Base-by-base conservation (phyloP, 352 stramenopile species). In the Pythium sp. region DNA sequence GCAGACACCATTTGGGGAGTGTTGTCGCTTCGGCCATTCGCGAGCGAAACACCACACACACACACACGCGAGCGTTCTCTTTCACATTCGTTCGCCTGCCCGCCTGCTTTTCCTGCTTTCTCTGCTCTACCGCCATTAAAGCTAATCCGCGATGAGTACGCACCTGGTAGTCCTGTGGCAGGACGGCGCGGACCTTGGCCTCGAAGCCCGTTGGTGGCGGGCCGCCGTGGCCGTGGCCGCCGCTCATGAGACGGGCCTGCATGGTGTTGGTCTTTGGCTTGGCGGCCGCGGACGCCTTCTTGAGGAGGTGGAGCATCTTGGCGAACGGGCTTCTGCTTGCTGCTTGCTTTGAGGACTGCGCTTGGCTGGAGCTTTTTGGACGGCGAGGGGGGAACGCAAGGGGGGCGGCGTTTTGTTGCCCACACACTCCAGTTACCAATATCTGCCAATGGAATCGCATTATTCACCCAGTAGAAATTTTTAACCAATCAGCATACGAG, bases 121-220 rank as follows among this genome's bases (percentile, higher is more conserved):
- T 43, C 55, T 36, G 1, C 1, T 2, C 30, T 60, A 20, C 20
- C n/a, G 56, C 9, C 38, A 20, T 47, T 7, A n/a, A 58, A 15
- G 14, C 49, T 20, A 46, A 49, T 58, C 24, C 49, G 7, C 4
- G 43, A n/a, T 28, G 26, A 49, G 1, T 1, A 66, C 80, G 70
- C 78, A 95, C 88, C 75, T 95, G 84, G 80, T 95, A 91, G 77
- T 95, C 85, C 69, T 95, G 62, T 46, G 88, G 88, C 68, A 95
- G 79, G 65, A 91, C 86, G 55, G 83, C 79, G 81, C 88, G 88
- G 72, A 95, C 87, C 74, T 92, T 91, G 66, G 86, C 88, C 80
- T 95, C 88, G 30, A 95, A 84, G 53, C 86, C 88, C 69, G 80
- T 93, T 56, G 68, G 81, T 51, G 82, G 79, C 58, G 73, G 88